Conservation (phyloP, 129 eudicot species). For the sunflower (Helianthus annuus) region DNA sequence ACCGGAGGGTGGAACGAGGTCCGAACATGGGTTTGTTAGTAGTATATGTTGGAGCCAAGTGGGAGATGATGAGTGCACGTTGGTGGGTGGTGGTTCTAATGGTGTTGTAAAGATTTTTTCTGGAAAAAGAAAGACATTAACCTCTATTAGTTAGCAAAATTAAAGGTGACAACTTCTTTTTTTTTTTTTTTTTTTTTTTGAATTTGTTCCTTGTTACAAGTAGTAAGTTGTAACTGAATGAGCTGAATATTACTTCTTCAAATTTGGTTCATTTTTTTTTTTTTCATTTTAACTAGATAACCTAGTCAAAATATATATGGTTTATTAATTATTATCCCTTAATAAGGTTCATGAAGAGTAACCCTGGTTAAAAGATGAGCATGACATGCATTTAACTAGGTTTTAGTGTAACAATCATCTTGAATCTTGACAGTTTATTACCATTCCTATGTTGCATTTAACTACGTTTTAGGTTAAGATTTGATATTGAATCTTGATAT, state of each 20-base stretch:
- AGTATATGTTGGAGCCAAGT: slow-evolving; percentile 77
- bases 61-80: slow-evolving; percentile 59
- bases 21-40: slow-evolving; percentile 57
- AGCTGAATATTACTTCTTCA: neutral
- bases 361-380: no score
- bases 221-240: neutral
- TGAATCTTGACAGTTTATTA: neutral
- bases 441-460: no score
- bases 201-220: neutral
- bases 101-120: slow-evolving; percentile 66
- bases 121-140: slow-evolving; percentile 44
- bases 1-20: slow-evolving; percentile 21
- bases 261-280: neutral
- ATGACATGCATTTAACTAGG: neutral
- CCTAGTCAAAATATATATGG: neutral
- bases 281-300: neutral
- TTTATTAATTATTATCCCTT: no score
- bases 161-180: slow-evolving; percentile 24
- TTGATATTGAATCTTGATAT: no score
- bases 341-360: no score
- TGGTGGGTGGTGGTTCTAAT: slow-evolving; percentile 75
- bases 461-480: no score
- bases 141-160: neutral
- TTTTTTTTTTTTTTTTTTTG: slow-evolving; percentile 14
- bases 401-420: neutral